A percentile compares a stretch with the other conserved stretches of the same genome.
Evolutionary conservation across 1,139 yeast species (phyloP).

Genomic region (Wickerhamomyces sp.): DNA sequence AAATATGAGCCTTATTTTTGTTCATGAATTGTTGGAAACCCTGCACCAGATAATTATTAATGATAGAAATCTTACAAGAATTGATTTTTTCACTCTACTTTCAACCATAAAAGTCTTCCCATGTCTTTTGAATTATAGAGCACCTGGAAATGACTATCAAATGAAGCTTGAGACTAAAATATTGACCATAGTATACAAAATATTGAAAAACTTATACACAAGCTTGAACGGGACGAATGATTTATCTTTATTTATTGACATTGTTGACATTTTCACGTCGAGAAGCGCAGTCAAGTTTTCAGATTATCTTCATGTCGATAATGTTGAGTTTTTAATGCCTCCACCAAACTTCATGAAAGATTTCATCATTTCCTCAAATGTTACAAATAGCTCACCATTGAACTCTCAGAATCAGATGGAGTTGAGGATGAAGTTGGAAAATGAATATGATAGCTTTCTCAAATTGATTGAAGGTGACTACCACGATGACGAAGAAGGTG

Average conservation of each 20-base stretch:
- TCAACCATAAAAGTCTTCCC: slow-evolving; percentile 13
- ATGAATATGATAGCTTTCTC: slow-evolving; percentile 9
- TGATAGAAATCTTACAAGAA: slow-evolving; percentile 10
- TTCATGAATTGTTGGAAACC: slow-evolving; percentile 9
- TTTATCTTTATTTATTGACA: slow-evolving; percentile 4
- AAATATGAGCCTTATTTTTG: slow-evolving; percentile 16
- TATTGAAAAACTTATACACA: slow-evolving; percentile 5
- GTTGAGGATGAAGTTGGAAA: slow-evolving; percentile 3
- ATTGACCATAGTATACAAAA: slow-evolving; percentile 10
- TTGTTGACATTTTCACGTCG: slow-evolving; percentile 10
- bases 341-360: slow-evolving; percentile 12
- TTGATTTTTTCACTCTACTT: slow-evolving; percentile 18
- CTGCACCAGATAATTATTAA: slow-evolving; percentile 5
- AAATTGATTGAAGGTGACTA: slow-evolving; percentile 8
- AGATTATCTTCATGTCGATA: not conserved
- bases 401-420: not conserved
- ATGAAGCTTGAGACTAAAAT: slow-evolving; percentile 10
- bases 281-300: slow-evolving; percentile 9
- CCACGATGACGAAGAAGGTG: slow-evolving; percentile 7
- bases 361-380: slow-evolving; percentile 13
- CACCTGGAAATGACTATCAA: not conserved
- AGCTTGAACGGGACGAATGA: slow-evolving; percentile 19
- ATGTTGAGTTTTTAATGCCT: slow-evolving; percentile 11
- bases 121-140: slow-evolving; percentile 9
- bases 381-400: slow-evolving; percentile 7